Conservation (phyloP, 208 protist genomes). For the Polymyxa betae region DNA sequence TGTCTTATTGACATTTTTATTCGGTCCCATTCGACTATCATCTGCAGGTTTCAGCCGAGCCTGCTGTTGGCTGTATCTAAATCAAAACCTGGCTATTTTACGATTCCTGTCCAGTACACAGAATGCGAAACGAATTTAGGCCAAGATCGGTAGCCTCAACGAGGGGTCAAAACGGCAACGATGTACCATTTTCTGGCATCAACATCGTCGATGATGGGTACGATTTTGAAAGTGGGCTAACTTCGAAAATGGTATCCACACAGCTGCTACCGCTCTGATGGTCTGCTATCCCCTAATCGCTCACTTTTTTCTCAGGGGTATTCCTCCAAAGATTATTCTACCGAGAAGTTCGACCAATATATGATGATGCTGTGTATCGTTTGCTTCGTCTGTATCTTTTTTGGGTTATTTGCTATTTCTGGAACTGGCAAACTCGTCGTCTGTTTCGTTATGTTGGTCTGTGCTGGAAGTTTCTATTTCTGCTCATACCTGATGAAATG, state of each 20-base stretch:
- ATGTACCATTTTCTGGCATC: background rate
- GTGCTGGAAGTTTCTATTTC: slow-evolving; percentile 52
- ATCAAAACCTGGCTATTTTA: too few relatives aligned
- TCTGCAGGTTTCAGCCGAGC: too few relatives aligned
- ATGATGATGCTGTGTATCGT: background rate
- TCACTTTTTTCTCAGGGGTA: background rate
- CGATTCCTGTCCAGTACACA: too few relatives aligned
- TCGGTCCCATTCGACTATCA: too few relatives aligned
- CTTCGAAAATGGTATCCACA: background rate
- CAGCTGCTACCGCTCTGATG: background rate
- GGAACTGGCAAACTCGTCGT: slow-evolving; percentile 45
- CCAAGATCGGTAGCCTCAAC: background rate
- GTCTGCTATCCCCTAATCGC: background rate
- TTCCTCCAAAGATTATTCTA: background rate
- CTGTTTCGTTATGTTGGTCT: slow-evolving; percentile 55
- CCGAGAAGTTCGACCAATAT: slow-evolving; percentile 50
- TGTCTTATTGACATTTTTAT: too few relatives aligned
- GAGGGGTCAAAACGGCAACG: too few relatives aligned
- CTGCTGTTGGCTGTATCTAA: too few relatives aligned
- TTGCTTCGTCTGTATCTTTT: background rate
- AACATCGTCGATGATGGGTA: slow-evolving; percentile 6
- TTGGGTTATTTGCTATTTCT: background rate
- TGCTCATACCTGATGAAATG: slow-evolving; percentile 51
- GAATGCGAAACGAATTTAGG: background rate
- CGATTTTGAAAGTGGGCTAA: slow-evolving; percentile 24